A percentile compares a stretch with the other conserved stretches of the same genome.
phyloP scores from a whole-genome alignment of 1,139 yeast genomes.

The Pneumocystis jirovecii region DNA sequence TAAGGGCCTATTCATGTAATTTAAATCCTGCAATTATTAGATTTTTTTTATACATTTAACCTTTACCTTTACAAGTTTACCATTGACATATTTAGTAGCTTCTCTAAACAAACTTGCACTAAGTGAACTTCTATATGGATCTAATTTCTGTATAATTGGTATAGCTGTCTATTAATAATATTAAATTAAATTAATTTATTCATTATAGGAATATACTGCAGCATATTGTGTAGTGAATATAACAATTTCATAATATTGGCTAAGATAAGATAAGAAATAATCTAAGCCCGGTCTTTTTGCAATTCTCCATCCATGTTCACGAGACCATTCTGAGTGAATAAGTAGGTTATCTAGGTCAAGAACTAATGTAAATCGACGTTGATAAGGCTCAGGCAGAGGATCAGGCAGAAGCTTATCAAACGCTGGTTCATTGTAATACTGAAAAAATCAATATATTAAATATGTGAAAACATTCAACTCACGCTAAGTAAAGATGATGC shows the following conservation, averaged over 20 bases:
- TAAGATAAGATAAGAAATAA: constrained; percentile 83
- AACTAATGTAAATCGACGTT: constrained; percentile 83
- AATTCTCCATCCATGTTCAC: constrained; percentile 92
- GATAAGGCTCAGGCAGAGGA: constrained; percentile 81
- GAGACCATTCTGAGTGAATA: constrained; percentile 84
- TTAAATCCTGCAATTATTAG: constrained; percentile 45
- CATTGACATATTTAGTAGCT: constrained; percentile 81
- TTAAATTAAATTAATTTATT: not conserved
- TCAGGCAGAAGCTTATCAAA: constrained; percentile 85
- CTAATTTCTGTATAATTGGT: constrained; percentile 70
- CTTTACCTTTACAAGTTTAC: constrained; percentile 37
- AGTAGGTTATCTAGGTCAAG: constrained; percentile 77
- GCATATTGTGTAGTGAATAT: constrained; percentile 73
- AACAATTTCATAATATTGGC: constrained; percentile 92
- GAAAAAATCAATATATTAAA: constrained; percentile 61
- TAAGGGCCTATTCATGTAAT: constrained; percentile 79
- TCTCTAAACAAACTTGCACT: constrained; percentile 82
- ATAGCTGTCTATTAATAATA: constrained; percentile 45
- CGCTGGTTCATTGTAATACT: constrained; percentile 84
- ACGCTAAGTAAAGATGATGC: constrained; percentile 50
- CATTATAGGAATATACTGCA: constrained; percentile 20
- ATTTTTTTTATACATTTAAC: constrained; percentile 20
- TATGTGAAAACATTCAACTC: constrained; percentile 52
- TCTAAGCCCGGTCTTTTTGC: constrained; percentile 98
- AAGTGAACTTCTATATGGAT: constrained; percentile 80